Evolutionary conservation across 495 filamentous ascomycete genomes (phyloP).

Genomic region (Aspergillus ellipticus): DNA sequence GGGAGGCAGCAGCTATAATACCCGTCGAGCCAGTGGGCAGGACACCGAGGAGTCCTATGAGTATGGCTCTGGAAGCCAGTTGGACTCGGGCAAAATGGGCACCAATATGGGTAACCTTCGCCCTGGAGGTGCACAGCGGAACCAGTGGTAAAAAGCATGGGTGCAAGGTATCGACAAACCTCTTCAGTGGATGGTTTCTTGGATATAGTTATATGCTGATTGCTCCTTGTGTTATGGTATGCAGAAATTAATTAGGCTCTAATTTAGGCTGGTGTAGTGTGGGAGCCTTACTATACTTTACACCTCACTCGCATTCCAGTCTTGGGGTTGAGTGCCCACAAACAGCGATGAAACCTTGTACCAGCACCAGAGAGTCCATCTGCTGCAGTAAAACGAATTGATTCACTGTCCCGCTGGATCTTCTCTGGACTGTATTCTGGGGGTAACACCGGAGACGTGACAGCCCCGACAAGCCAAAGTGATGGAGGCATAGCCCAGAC

Average conservation of each 20-base stretch:
- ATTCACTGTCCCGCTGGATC: too few relatives aligned
- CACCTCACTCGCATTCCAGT: too few relatives aligned
- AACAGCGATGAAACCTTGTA: too few relatives aligned
- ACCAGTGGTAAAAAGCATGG: slow-evolving; percentile 11
- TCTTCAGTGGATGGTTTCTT: not conserved
- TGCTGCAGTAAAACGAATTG: too few relatives aligned
- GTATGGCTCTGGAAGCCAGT: slow-evolving; percentile 4
- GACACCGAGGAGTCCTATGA: not conserved
- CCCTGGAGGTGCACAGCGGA: slow-evolving; percentile 8
- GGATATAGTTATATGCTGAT: not conserved
- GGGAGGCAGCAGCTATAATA: slow-evolving; percentile 35
- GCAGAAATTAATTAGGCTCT: not conserved
- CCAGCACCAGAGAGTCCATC: too few relatives aligned
- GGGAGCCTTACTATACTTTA: not conserved
- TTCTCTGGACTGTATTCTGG: too few relatives aligned
- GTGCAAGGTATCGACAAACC: not conserved
- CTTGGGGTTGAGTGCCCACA: too few relatives aligned
- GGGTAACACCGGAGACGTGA: too few relatives aligned
- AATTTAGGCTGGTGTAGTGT: not conserved
- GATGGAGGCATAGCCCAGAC: too few relatives aligned
- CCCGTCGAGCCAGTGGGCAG: slow-evolving; percentile 11
- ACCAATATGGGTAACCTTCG: slow-evolving; percentile 3
- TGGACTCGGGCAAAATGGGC: slow-evolving; percentile 9
- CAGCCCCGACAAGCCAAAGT: too few relatives aligned
- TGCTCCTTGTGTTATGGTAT: not conserved